phyloP scores from a whole-genome alignment of 2,329 filamentous ascomycete genomes.

The Huntiella omanensis region DNA sequence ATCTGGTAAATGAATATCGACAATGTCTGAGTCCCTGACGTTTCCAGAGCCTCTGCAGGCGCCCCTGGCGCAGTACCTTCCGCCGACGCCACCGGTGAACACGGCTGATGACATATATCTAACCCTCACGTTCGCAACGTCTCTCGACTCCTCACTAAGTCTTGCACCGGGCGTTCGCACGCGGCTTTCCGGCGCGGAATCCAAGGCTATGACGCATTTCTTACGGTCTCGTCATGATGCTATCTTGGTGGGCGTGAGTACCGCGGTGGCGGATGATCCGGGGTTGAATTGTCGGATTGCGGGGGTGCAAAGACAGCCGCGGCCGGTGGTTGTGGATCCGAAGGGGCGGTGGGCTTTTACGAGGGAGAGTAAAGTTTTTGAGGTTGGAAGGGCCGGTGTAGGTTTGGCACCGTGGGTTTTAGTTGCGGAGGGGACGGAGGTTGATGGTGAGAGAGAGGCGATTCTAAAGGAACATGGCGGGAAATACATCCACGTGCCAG shows the following conservation, averaged over 20 bases:
- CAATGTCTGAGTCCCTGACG: slow-evolving; percentile 19
- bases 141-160: slow-evolving; percentile 65
- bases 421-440: slow-evolving; percentile 25
- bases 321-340: slow-evolving; percentile 70
- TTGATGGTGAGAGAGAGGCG: slow-evolving; percentile 24
- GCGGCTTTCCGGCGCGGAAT: slow-evolving; percentile 58
- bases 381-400: slow-evolving; percentile 40
- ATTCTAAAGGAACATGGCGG: slow-evolving; percentile 32
- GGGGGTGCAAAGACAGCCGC: slow-evolving; percentile 43
- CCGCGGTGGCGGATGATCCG: slow-evolving; percentile 69
- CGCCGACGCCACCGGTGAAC: slow-evolving; percentile 10
- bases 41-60: slow-evolving; percentile 18
- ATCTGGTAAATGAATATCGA: slow-evolving; percentile 4
- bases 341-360: slow-evolving; percentile 50
- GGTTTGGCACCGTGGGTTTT: slow-evolving; percentile 62
- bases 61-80: slow-evolving; percentile 19
- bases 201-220: slow-evolving; percentile 87
- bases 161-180: slow-evolving; percentile 66
- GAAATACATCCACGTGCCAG: slow-evolving; percentile 26
- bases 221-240: slow-evolving; percentile 67
- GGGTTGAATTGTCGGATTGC: slow-evolving; percentile 64
- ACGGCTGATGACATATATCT: slow-evolving; percentile 25
- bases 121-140: slow-evolving; percentile 80
- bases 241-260: slow-evolving; percentile 71
- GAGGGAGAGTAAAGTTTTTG: slow-evolving; percentile 43